Evolutionary conservation across 2,329 filamentous ascomycete species (phyloP).

Genomic region (Curvularia spicifera): DNA sequence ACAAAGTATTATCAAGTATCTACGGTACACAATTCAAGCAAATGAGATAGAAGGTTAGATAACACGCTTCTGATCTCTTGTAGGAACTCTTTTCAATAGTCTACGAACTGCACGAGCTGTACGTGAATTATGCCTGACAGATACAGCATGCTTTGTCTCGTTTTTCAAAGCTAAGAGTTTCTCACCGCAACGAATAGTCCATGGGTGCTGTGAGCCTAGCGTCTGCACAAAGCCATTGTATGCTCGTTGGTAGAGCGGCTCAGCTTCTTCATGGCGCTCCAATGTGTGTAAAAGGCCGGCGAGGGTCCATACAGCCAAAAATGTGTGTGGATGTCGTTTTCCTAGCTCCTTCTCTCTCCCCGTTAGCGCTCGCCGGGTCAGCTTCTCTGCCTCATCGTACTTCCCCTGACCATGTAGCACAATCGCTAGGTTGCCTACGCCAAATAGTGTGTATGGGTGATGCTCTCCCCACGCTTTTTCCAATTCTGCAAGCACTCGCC

Average conservation of each 20-base stretch:
- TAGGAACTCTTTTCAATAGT: not conserved
- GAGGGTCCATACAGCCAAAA: not conserved
- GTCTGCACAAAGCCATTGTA: not conserved
- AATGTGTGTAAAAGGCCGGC: not conserved
- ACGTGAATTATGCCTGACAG: not conserved
- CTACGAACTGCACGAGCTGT: not conserved
- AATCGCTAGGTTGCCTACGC: not conserved
- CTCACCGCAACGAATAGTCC: not conserved
- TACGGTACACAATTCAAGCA: not conserved
- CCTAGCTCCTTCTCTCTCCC: not conserved
- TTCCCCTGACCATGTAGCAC: not conserved
- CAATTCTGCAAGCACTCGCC: too few relatives aligned
- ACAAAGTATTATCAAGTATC: not conserved
- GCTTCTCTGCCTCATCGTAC: not conserved
- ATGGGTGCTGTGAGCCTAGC: not conserved
- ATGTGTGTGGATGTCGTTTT: not conserved
- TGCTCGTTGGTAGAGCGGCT: not conserved
- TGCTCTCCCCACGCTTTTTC: too few relatives aligned
- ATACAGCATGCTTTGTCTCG: not conserved
- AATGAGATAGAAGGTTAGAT: not conserved
- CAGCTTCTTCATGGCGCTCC: not conserved
- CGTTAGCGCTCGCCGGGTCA: not conserved
- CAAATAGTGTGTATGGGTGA: too few relatives aligned
- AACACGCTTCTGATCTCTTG: not conserved
- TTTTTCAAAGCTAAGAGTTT: not conserved